Percentiles rank a stretch among this genome's conserved stretches.
These are phyloP conservation scores for Avicennia marina DNA, from an alignment of 257 asterid genomes.

Conservation along the genomic window DNA sequence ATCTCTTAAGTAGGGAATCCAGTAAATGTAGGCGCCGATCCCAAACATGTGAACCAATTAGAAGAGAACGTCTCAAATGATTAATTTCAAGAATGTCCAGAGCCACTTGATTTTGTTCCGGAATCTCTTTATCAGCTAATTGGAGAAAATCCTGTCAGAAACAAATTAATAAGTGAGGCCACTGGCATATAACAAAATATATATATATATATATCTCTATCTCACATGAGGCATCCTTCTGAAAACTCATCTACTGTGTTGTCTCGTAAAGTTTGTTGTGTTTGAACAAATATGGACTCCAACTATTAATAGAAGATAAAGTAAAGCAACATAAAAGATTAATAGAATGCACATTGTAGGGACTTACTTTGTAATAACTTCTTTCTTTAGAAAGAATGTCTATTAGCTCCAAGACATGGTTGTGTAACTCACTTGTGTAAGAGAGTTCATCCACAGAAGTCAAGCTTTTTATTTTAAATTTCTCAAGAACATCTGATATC, in stretches of 20 bases:
- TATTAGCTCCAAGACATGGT: constrained; percentile 47
- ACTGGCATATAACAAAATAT: no score
- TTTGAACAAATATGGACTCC: no score
- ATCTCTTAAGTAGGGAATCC: constrained; percentile 48
- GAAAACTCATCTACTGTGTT: no score
- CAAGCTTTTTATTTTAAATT: constrained; percentile 41
- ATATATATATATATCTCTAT: no score
- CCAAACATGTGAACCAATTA: constrained; percentile 68
- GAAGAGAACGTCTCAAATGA: constrained; percentile 65
- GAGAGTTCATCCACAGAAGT: constrained; percentile 43
- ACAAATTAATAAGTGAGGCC: constrained; percentile 4
- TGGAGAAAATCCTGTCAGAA: constrained; percentile 52
- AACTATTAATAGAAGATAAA: no score
- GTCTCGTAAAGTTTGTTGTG: no score
- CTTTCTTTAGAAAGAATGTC: constrained; percentile 54
- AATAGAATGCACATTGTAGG: no score
- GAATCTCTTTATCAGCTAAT: constrained; percentile 25
- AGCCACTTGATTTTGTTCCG: constrained; percentile 25
- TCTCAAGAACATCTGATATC: constrained; percentile 52
- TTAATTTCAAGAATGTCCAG: constrained; percentile 77
- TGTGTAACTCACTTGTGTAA: constrained; percentile 45
- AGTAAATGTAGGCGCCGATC: constrained; percentile 53
- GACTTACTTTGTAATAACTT: constrained; percentile 51
- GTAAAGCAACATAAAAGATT: no score
- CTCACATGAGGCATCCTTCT: no score